Evolutionary conservation across 257 asterid genomes (phyloP).

Genomic region (Capsicum baccatum): DNA sequence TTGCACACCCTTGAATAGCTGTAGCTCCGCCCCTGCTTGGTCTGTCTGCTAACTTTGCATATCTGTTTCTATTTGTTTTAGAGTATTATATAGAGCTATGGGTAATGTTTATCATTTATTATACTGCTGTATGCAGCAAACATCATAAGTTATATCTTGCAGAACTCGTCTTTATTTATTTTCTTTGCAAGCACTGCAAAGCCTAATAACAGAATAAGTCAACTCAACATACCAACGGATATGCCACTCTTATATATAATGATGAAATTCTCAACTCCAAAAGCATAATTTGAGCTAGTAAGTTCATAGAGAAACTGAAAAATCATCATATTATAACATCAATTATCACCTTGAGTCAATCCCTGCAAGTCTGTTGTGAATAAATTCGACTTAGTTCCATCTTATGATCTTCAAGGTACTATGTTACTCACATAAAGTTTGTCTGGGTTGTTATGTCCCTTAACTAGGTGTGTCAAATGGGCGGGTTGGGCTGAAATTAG

Average conservation of each 20-base stretch:
- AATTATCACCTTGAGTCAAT: background rate
- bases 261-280: slow-evolving; percentile 9
- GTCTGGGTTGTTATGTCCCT: background rate
- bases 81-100: background rate
- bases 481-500: too few relatives aligned
- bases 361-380: background rate
- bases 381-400: background rate
- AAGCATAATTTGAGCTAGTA: background rate
- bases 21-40: too few relatives aligned
- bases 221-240: background rate
- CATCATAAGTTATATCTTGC: background rate
- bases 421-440: background rate
- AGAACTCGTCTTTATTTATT: background rate
- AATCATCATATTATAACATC: background rate
- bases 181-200: background rate
- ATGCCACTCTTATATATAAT: background rate
- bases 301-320: background rate
- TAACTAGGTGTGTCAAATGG: background rate
- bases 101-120: background rate
- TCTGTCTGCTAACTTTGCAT: background rate
- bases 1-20: too few relatives aligned
- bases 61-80: background rate
- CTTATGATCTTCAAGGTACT: slow-evolving; percentile 17
- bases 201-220: slow-evolving; percentile 1
- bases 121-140: background rate